Conservation (phyloP, 148 eudicot species). For the Cornus controversa region DNA sequence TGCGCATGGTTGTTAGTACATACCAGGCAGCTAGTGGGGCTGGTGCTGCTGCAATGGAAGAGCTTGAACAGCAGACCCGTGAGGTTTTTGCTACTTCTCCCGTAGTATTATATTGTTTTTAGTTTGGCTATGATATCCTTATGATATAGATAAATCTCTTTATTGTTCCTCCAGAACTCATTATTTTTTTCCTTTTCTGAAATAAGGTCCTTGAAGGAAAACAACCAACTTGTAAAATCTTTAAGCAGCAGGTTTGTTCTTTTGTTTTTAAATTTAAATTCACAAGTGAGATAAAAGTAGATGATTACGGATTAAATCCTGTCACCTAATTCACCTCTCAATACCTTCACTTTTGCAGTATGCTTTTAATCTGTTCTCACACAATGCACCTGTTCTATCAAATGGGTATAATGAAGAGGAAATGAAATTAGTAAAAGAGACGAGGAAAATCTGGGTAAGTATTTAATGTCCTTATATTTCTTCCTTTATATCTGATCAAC, state of each 20-base stretch:
- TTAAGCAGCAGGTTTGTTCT: slow-evolving; percentile 69
- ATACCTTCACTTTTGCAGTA: slow-evolving; percentile 57
- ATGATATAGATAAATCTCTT: not conserved
- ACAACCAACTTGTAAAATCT: slow-evolving; percentile 86
- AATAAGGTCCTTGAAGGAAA: slow-evolving; percentile 78
- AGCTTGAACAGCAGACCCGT: slow-evolving; percentile 88
- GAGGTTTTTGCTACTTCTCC: slow-evolving; percentile 46
- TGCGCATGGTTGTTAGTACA: slow-evolving; percentile 92
- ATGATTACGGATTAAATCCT: not conserved
- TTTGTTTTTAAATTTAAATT: not conserved
- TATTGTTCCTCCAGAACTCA: slow-evolving; percentile 3
- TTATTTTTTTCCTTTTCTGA: not conserved
- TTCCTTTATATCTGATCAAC: not conserved
- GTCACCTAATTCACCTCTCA: not conserved
- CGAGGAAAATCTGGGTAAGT: slow-evolving; percentile 98
- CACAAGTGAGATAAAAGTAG: not conserved
- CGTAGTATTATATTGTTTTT: not conserved
- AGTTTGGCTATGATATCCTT: not conserved
- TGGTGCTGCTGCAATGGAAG: slow-evolving; percentile 97
- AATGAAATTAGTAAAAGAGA: slow-evolving; percentile 96
- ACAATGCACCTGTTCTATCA: slow-evolving; percentile 86
- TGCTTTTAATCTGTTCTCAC: slow-evolving; percentile 97
- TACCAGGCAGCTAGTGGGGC: slow-evolving; percentile 99
- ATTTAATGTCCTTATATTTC: slow-evolving; percentile 1
- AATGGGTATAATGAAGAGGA: slow-evolving; percentile 99